Evolutionary conservation across 768 basidiomycete species (phyloP), one percentile per base, ranked within the genome.

Genomic region (Mycena galericulata): DNA sequence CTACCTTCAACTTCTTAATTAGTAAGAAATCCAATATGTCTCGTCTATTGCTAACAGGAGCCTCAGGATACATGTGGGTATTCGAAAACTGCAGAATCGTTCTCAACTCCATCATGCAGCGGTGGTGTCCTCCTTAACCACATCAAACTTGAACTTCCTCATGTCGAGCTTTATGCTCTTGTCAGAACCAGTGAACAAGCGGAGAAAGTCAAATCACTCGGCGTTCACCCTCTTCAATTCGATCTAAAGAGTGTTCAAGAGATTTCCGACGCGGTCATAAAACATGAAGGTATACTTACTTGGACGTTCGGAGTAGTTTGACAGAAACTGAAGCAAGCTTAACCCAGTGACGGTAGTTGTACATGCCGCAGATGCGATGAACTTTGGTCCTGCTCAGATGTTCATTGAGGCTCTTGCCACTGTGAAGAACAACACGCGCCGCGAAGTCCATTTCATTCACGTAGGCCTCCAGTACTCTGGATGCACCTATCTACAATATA

Each of bases 31-130:
- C 34, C 34, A 6, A 55, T n/a, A 55, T 55, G 53, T 10, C 53
- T 38, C 34, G 34, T 8, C n/a, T 62, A 26, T 40, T 68, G 6
- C 45, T 68, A 9, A 68, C 66, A 4, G 66, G 66, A 17, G 66
- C 66, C 29, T 68, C 66, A 3, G 66, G 66, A 46, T 68, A 68
- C 53, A 38, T 68, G 66, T 68, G 47, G 18, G 60, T 47, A 11
- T 7, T 15, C 6, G 9, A 29, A 12, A 18, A 36, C 36, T 36
- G 14, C 9, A 57, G 4, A 40, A 34, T 22, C 14, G n/a, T n/a
- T n/a, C n/a, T n/a, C n/a, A n/a, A n/a, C n/a, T n/a, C n/a, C n/a
- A n/a, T n/a, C 9, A 14, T 2, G 24, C 45, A 50, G 27, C 18
- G 55, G 56, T 15, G 41, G 41, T 11, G 46, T 45, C 24, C 59